Base-by-base conservation (phyloP, 345 rosid genomes). In the Carallia brachiata region DNA sequence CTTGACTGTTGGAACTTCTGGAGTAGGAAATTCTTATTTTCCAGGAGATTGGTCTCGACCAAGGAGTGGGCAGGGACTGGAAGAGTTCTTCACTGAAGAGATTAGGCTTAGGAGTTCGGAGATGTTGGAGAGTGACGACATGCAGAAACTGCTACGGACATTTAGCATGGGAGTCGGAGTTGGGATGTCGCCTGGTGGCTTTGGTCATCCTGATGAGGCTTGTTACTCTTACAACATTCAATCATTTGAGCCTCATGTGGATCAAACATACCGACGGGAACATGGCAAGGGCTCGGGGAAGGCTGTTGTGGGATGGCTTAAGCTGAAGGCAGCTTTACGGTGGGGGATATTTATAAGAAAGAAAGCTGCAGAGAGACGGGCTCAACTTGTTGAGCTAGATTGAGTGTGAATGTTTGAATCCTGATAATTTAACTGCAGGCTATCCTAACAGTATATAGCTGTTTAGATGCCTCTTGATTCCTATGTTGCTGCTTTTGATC, bases 261-360 rank as follows among this genome's bases (percentile, higher is more conserved):
- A 84, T 59, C 84, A 70, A 19, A 61, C 80, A 19, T 75, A 73
- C 50, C 64, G 36, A 12, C 79, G 71, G 57, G 85, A 75, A 47
- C 81, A 75, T 18, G 66, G 82, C 17, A 72, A 82, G 70, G 84
- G 96, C 5, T 87, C 98, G 0, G 98, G 94, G 28, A 94, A 90
- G 75, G 97, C 98, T 36, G 95, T 91, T 6, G 96, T 94, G 8
- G 97, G 98, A 5, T 94, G 98, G 98, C 93, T 90, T 56, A 90
- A 90, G 81, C 88, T 90, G 31, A 90, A 88, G 77, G 96, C 93
- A 27, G 96, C 93, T 5, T 71, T 94, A 81, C 82, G 96, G 62
- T 94, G 98, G 97, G 98, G 98, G n/a, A 90, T 91, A 71, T 94
- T 94, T 66, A 76, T 90, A 52, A 91, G 98, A 84, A 94, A 90